Conservation (phyloP, 2,329 filamentous ascomycete genomes). For the Onygenales sp. region DNA sequence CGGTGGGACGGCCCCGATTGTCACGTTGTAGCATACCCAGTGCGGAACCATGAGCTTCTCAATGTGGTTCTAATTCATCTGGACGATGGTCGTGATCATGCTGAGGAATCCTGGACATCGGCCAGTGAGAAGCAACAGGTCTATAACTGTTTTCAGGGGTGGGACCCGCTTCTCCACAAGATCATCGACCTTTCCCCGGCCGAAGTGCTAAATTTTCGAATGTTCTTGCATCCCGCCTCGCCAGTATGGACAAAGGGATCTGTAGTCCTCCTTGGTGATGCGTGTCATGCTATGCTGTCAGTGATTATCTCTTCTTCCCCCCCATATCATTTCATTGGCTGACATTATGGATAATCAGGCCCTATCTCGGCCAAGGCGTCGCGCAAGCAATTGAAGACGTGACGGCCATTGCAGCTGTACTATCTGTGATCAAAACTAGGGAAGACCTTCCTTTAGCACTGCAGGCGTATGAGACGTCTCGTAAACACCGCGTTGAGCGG, state of each 20-base stretch:
- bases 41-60: constrained; percentile 56
- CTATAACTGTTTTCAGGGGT: constrained; percentile 50
- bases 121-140: constrained; percentile 52
- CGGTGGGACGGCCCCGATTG: constrained; percentile 57
- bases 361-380: constrained; percentile 55
- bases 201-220: constrained; percentile 58
- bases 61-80: constrained; percentile 57
- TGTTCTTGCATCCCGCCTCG: constrained; percentile 52
- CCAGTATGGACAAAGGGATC: constrained; percentile 50
- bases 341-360: constrained; percentile 16
- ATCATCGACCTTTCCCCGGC: constrained; percentile 55
- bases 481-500: constrained; percentile 47
- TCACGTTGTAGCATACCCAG: constrained; percentile 59
- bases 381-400: constrained; percentile 58
- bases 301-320: neutral
- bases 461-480: constrained; percentile 46
- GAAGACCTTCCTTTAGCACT: constrained; percentile 44
- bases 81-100: constrained; percentile 44
- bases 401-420: constrained; percentile 44
- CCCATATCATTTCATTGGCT: neutral
- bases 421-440: constrained; percentile 36
- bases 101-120: constrained; percentile 54
- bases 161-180: constrained; percentile 50
- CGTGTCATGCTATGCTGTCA: constrained; percentile 50
- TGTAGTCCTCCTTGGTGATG: constrained; percentile 48